Base-by-base conservation (phyloP, 441 rosid species). In the Heliophila coronopifolia region DNA sequence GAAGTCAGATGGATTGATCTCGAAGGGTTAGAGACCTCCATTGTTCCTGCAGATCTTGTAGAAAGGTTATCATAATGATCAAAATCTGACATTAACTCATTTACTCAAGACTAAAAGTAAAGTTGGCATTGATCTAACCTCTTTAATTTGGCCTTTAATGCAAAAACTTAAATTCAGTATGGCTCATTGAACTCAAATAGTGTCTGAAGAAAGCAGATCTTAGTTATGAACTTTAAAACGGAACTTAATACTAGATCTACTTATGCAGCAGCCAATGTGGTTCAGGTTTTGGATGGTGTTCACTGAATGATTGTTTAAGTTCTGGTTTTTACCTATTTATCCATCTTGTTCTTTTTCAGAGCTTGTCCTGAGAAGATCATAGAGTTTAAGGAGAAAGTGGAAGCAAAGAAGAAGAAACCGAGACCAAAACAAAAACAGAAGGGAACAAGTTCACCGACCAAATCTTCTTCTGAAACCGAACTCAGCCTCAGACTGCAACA, bases 321-420 rank as follows among this genome's bases (percentile, higher is more conserved):
- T 33, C 36, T 35, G 32, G 32, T n/a, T 46, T 43, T 45, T 35
- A 7, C 33, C 36, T 12, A 50, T 44, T 28, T 26, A 49, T 41
- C 15, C 10, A 16, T 27, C 4, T 17, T 5, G 2, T 17, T 46
- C 23, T 39, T 7, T 43, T 55, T 25, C 46, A 86, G 93, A 61
- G 94, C 94, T 27, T 91, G 96, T 72, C 89, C 98, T 10, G 94
- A 87, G 71, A 87, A 66, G 73, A 81, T 81, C 23, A 49, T 27
- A 3, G 91, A 84, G 73, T 83, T 77, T 48, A 81, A 75, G 61
- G 79, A 76, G 73, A 75, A 57, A 60, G 70, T 40, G 70, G 86
- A 73, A 51, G 54, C 42, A 19, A 66, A 46, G 66, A 81, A 78
- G 75, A 78, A 71, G 61, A 45, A 53, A 28, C 59, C 51, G 3